Base-by-base conservation (phyloP, 495 filamentous ascomycete genomes). In the Neurospora discreta region DNA sequence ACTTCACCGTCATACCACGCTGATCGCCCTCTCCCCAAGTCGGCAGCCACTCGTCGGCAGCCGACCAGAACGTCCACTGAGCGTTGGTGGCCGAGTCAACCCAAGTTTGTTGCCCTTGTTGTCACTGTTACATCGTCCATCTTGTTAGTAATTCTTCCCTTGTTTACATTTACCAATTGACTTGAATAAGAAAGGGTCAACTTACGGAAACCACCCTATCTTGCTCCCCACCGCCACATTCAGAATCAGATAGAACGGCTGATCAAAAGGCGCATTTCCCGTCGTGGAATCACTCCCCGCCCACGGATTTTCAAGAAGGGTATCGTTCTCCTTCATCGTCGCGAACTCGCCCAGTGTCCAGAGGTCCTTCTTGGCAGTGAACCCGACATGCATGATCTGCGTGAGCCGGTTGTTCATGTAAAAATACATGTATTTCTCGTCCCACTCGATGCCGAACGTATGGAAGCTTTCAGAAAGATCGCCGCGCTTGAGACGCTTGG, bases 401-500 rank as follows among this genome's bases (percentile, higher is more conserved):
- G 88, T 79, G 0, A 90, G 81, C 13, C 87, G 86, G 30, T 84
- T 87, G 78, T 91, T 84, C 70, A 91, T 81, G 77, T 90, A 91
- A 11, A 88, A 88, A 77, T 88, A 91, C 36, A 91, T 80, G 80
- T 91, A 91, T 40, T 89, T 89, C 73, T 89, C 85, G 73, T 83
- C 87, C 89, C 89, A 91, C 77, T 91, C 89, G 13, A 91, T 69
- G 9, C 90, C 90, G 75, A 84, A 91, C 0, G 88, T 90, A 77
- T 91, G 87, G 71, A 73, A 78, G 43, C 23, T 16, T 2, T 71
- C 69, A 1, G 71, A 71, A 39, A 75, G 77, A 39, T 78, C 76
- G 18, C 68, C 68, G 7, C 76, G 74, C n/a, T 70, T 72, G 36
- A 77, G 39, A n/a, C 58, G 46, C 46, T 71, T 73, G 40, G 74